Base-by-base conservation (phyloP, 1,284 basidiomycete genomes). In the Ganoderma meredithae region DNA sequence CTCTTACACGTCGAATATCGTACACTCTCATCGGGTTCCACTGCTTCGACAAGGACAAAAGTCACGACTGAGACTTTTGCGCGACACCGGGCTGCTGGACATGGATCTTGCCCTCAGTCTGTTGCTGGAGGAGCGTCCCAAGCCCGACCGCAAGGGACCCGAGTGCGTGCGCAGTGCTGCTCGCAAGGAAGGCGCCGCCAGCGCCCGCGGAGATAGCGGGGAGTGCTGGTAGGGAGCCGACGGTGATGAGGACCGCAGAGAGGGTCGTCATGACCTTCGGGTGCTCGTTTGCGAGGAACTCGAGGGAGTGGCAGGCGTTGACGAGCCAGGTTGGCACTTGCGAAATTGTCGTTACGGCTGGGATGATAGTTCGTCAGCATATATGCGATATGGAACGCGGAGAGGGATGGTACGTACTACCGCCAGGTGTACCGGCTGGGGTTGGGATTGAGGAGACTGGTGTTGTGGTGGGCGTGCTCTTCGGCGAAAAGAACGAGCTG, bases 121-220 rank as follows among this genome's bases (percentile, higher is more conserved):
- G 73, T 13, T 72, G 67, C 66, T 74, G 72, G 53, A 88, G 78
- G 77, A 83, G 77, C 39, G 82, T 86, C 0, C 91, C 91, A 39
- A 93, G 80, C 4, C 90, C 91, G 2, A 93, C 85, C 0, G 90
- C 92, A 64, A 93, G 88, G 1, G 90, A 90, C 12, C 92, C 91
- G 25, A 91, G 87, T 0, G 92, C 91, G 72, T 93, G 91, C 17
- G 86, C 90, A 6, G 92, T 88, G 17, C 87, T 84, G 15, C 89
- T 86, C 7, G 91, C 91, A 41, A 93, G 82, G 69, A 91, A 81
- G 0, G 90, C 88, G 25, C 91, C 91, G 27, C 90, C 90, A 7
- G 88, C 89, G 15, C 88, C 88, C 0, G 86, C 87, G 60, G 82
- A 83, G 73, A 93, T 85, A 1, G 84, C 90, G 27, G 91, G 91